Evolutionary conservation across 768 basidiomycete genomes (phyloP), one percentile per base, ranked within the genome.

Genomic region (Collybiopsis confluens): DNA sequence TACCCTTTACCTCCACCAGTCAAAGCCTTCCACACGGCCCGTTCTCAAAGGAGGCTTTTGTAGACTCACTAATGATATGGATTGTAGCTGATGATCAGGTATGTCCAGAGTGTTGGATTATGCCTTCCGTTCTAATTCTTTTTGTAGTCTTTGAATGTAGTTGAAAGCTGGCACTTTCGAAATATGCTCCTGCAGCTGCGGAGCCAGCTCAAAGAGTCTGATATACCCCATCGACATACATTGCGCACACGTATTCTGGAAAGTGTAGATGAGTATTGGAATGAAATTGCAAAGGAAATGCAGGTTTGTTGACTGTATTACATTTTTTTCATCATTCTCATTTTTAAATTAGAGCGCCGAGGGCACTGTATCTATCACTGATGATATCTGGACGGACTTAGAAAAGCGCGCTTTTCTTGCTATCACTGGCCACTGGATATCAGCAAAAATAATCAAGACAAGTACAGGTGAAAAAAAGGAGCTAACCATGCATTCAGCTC

Each of bases 341-440:
- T n/a, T 50, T 8, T 33, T 10, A 21, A 7, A 23, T 38, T 38
- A 71, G 70, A 45, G 58, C 33, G 53, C 66, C 8, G 35, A 66
- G 18, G 68, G 70, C n/a, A 69, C 65, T 49, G 63, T 75, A 1
- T 75, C 70, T 1, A 51, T 62, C 2, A 74, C 74, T 0, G 69
- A 58, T 33, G 72, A 73, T 55, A 28, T 68, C 13, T 75, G 73
- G 75, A 58, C 66, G 9, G 71, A 76, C 43, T 55, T 58, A 4
- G 70, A 73, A 41, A 58, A 68, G 8, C 26, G 41, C 0, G 65
- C 73, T 10, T 76, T 62, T 58, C 74, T 76, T 71, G 76, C 71
- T 10, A 65, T 74, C 0, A 77, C 73, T 2, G 71, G 66, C 1
- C 75, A 76, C 50, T 78, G 70, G 71, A 67, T 74, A 33, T 48